A percentile compares a stretch with the other conserved stretches of the same genome.
Evolutionary conservation across 805 yeast genomes (phyloP).

Genomic region (Lipomyces yamanashiensis): DNA sequence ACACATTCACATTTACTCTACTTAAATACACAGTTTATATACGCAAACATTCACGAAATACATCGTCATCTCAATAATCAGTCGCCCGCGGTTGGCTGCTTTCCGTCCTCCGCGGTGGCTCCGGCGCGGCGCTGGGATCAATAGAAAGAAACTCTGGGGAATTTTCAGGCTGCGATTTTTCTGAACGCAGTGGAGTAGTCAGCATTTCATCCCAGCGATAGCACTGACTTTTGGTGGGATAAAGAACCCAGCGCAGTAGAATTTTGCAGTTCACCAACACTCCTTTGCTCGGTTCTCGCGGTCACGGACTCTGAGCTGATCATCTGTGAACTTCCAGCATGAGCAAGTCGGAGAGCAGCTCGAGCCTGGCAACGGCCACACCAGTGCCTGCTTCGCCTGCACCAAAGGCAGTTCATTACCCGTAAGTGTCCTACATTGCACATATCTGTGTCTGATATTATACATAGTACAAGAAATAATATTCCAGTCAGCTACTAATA

Average conservation of each 20-base stretch:
- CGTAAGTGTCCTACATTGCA: conserved; percentile 36
- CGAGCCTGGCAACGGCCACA: background rate
- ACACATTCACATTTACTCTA: too few species aligned
- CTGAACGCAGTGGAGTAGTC: background rate
- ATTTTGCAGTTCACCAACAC: too few species aligned
- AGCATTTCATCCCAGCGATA: background rate
- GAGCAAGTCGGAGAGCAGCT: background rate
- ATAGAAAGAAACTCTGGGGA: conserved; percentile 2
- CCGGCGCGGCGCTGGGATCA: conserved; percentile 10
- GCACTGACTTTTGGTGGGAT: background rate
- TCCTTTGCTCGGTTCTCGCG: too few species aligned
- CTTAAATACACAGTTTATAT: too few species aligned
- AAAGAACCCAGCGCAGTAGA: background rate
- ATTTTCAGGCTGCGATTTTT: background rate
- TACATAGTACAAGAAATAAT: too few species aligned
- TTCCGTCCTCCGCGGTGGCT: conserved; percentile 3
- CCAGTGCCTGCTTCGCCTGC: conserved; percentile 2
- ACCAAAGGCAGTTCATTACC: conserved; percentile 37
- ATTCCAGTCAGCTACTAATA: conserved; percentile 2
- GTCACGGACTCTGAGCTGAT: background rate
- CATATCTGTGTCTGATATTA: too few species aligned
- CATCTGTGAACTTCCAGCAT: background rate
- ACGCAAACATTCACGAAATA: background rate
- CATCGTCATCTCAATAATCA: background rate
- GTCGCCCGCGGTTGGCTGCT: background rate